Evolutionary conservation across 23 red algal species (phyloP).

Genomic region (Gracilaria domingensis): DNA sequence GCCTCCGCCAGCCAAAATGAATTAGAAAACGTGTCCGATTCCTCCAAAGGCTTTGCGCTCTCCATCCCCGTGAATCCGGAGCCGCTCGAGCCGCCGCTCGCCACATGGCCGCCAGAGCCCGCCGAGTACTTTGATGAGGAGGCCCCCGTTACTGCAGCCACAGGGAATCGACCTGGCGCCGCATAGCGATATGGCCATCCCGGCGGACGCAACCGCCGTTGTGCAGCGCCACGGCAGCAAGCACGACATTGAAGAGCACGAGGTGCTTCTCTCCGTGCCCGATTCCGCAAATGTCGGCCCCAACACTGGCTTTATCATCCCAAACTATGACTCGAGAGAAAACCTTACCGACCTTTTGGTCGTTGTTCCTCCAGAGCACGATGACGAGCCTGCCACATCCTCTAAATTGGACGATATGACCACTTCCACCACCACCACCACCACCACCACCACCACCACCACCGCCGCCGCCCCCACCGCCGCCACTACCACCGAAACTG

Average conservation of each 20-base stretch:
- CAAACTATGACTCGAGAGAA: conserved; percentile 39
- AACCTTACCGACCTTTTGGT: conserved; percentile 24
- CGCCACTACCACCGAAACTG: not conserved
- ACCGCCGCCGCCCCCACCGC: no score
- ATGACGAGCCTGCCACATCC: not conserved
- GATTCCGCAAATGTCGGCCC: not conserved
- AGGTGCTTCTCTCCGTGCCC: conserved; percentile 10
- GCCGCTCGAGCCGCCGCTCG: not conserved
- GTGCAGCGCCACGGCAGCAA: conserved; percentile 36
- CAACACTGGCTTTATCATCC: conserved; percentile 27
- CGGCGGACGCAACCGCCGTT: not conserved
- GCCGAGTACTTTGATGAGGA: conserved; percentile 14
- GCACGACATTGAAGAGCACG: conserved; percentile 32
- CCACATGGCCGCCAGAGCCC: not conserved
- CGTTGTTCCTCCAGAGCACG: conserved; percentile 32
- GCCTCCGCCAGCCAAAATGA: not conserved
- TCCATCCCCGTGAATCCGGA: conserved; percentile 39
- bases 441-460: no score
- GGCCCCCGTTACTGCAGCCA: not conserved
- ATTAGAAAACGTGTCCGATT: conserved; percentile 10
- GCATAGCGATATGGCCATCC: not conserved
- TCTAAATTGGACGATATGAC: not conserved
- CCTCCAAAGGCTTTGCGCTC: conserved; percentile 38
- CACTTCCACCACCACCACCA: not conserved
- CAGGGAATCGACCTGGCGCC: conserved; percentile 10